Conservation (phyloP, 805 yeast species). For the Spathaspora passalidarum region DNA sequence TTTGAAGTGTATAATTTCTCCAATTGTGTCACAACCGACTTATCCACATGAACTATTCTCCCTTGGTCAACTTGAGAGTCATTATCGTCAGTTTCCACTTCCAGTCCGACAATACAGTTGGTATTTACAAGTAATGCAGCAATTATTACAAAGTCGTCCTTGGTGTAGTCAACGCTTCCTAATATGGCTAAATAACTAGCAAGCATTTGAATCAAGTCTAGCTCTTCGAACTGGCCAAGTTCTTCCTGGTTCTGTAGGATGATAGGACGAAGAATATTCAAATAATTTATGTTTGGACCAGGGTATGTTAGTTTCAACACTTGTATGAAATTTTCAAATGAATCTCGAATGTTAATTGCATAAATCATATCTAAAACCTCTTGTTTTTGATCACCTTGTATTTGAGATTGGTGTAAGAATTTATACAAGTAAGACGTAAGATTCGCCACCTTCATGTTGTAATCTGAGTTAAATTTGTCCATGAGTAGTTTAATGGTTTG, state of each 20-base stretch:
- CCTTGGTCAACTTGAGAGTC: conserved; percentile 14
- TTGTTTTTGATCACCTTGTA: not conserved
- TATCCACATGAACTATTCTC: conserved; percentile 10
- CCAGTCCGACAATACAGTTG: conserved; percentile 10
- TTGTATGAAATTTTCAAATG: conserved; percentile 9
- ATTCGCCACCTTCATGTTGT: not conserved
- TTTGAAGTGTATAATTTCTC: conserved; percentile 17
- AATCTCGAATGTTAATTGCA: conserved; percentile 1
- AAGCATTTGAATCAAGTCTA: conserved; percentile 12
- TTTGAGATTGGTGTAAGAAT: not conserved
- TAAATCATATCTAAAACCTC: conserved; percentile 1
- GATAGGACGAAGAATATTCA: conserved; percentile 3
- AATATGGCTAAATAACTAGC: conserved; percentile 16
- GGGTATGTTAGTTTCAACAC: conserved; percentile 13
- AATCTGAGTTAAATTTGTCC: not conserved
- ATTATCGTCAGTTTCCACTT: conserved; percentile 21
- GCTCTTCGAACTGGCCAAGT: not conserved
- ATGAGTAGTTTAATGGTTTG: not conserved
- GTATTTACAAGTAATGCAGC: conserved; percentile 16
- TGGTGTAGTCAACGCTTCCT: conserved; percentile 11
- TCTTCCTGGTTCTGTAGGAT: not conserved
- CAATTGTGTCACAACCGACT: conserved; percentile 7
- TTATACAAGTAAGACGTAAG: not conserved
- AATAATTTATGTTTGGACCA: not conserved
- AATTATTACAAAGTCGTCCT: conserved; percentile 17